Evolutionary conservation across 805 yeast species (phyloP).

Genomic region (Clavispora santaluciae): DNA sequence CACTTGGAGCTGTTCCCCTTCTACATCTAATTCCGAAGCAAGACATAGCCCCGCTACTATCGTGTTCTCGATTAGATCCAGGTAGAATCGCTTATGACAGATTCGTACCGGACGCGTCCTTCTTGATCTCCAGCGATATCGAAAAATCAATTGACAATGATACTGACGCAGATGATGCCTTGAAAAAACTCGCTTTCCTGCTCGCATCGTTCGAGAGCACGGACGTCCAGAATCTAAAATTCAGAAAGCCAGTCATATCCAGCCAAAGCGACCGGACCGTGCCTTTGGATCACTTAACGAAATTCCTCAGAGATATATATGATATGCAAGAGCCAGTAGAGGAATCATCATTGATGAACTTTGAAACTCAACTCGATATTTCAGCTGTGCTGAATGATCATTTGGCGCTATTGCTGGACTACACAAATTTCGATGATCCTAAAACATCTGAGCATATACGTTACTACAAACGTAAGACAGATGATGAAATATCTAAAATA

Average conservation of each 20-base stretch:
- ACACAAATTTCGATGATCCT: not conserved
- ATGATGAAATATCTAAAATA: not conserved
- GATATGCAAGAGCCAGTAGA: slow-evolving; percentile 3
- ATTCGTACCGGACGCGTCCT: slow-evolving; percentile 5
- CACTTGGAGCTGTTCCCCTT: slow-evolving; percentile 12
- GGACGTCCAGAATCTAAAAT: slow-evolving; percentile 27
- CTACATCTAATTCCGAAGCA: slow-evolving; percentile 14
- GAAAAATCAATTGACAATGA: slow-evolving; percentile 7
- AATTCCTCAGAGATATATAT: slow-evolving; percentile 8
- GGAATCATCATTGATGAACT: slow-evolving; percentile 9
- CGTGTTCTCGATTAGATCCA: slow-evolving; percentile 9
- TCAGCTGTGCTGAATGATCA: not conserved
- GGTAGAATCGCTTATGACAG: slow-evolving; percentile 4
- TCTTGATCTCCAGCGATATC: slow-evolving; percentile 1
- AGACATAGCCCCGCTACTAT: slow-evolving; percentile 13
- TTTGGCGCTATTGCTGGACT: slow-evolving; percentile 1
- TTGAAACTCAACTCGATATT: slow-evolving; percentile 6
- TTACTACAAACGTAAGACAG: slow-evolving; percentile 2
- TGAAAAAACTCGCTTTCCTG: slow-evolving; percentile 16
- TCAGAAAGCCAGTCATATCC: slow-evolving; percentile 28
- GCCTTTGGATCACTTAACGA: slow-evolving; percentile 7
- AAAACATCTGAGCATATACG: slow-evolving; percentile 2
- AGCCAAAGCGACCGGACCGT: slow-evolving; percentile 3
- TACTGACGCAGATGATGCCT: slow-evolving; percentile 7
- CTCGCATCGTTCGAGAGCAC: slow-evolving; percentile 18